Percentiles rank a stretch among this genome's conserved stretches.
Conservation (phyloP, 352 stramenopile genomes). For the Thraustochytrium striatum region DNA sequence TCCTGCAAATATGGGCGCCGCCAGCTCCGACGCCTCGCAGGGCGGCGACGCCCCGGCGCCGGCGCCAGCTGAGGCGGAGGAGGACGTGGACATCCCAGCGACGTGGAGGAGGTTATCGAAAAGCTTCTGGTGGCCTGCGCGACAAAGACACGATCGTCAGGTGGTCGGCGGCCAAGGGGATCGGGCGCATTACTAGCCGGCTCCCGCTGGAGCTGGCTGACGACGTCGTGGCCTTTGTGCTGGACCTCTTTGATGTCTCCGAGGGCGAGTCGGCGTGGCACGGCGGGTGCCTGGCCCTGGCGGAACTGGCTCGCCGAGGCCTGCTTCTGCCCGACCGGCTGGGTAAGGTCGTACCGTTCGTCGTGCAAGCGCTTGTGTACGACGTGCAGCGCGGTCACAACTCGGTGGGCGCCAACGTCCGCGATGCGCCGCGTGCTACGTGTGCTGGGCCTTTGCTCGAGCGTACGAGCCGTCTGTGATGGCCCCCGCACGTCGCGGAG, state of each 20-base stretch:
- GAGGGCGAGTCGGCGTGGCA: constrained; percentile 92
- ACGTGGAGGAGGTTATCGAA: constrained; percentile 95
- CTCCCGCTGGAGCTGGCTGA: constrained; percentile 88
- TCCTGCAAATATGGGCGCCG: constrained; percentile 82
- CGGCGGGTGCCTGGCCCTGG: constrained; percentile 90
- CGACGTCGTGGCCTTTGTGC: constrained; percentile 90
- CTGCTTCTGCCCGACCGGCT: constrained; percentile 88
- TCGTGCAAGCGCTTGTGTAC: constrained; percentile 84
- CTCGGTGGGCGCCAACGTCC: constrained; percentile 91
- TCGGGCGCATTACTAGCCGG: constrained; percentile 89
- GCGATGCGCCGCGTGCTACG: constrained; percentile 96
- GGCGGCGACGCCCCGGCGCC: not conserved
- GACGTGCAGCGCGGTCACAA: constrained; percentile 88
- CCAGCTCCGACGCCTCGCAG: not conserved
- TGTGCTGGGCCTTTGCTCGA: constrained; percentile 93
- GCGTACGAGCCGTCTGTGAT: constrained; percentile 87
- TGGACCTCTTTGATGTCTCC: constrained; percentile 84
- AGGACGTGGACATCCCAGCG: constrained; percentile 75
- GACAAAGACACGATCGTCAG: constrained; percentile 94
- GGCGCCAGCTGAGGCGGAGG: constrained; percentile 55
- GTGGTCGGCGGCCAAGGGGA: constrained; percentile 98
- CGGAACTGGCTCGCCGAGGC: constrained; percentile 87
- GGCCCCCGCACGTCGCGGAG: constrained; percentile 73
- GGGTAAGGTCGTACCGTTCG: constrained; percentile 80
- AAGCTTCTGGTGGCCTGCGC: constrained; percentile 72